Base-by-base conservation (phyloP, 2,329 filamentous ascomycete species). In the Curvularia sp. region DNA sequence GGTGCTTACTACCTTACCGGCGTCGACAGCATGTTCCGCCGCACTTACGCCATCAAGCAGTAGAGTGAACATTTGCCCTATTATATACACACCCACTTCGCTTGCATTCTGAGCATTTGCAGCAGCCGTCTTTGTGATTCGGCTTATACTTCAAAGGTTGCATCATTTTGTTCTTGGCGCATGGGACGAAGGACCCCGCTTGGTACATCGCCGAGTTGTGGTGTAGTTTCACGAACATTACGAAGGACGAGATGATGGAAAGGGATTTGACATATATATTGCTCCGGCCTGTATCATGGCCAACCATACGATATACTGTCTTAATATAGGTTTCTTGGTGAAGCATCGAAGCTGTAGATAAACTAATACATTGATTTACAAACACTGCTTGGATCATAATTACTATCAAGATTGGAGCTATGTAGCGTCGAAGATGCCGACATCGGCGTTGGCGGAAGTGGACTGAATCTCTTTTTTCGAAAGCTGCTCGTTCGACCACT, bases 1-100 rank as follows among this genome's bases (percentile, higher is more conserved):
- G 80, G 80, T 50, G 82, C 81, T 7, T 83, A 83, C 74, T 83
- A 83, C 72, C 79, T 83, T 54, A 80, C 80, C 53, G 71, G 76
- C 57, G 75, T 83, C 48, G 81, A 83, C 66, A 75, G 80, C 68
- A 81, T 83, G 81, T 83, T 83, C 79, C 76, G 80, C 63, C 75
- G 81, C 67, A 76, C 69, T 27, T 83, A 83, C 67, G 79, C 76
- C 68, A 73, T 83, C 67, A 82, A 82, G 78, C 74, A 80, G 67
- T 82, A 80, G 68, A 69, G 54, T 49, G 49, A 13, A 28, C 39
- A 30, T 57, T 39, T 62, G 41, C 52, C 53, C 39, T 45, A 49
- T 43, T 42, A 55, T 48, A 48, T 41, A 41, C 43, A n/a, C 47
- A 25, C 25, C 32, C 52, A 47, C 59, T 73, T 64, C 58, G 59